A percentile compares a stretch with the other conserved stretches of the same genome.
Evolutionary conservation across 164 flowering plant genomes (phyloP).

Genomic region (Magnolia officinalis): DNA sequence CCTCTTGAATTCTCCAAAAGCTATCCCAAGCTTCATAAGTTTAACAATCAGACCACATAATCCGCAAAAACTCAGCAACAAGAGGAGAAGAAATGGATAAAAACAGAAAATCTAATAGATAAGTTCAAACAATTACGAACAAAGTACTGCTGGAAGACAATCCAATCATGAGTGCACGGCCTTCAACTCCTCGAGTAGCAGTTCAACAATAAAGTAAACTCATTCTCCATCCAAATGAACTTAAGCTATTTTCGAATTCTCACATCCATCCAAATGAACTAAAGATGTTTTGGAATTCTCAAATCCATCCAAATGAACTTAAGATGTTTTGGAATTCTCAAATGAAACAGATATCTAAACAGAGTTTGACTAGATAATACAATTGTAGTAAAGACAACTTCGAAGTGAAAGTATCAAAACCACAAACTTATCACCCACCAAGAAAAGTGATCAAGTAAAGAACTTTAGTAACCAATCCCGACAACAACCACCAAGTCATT

Average conservation of each 20-base stretch:
- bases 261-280: neutral
- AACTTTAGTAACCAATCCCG: too few relatives aligned
- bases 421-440: too few relatives aligned
- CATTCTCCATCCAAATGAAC: neutral
- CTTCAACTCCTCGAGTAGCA: too few relatives aligned
- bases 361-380: slow-evolving; percentile 4
- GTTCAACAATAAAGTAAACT: neutral
- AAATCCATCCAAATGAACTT: neutral
- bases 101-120: too few relatives aligned
- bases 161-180: neutral
- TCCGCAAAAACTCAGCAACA: neutral
- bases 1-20: neutral
- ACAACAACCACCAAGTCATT: too few relatives aligned
- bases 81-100: neutral
- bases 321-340: neutral
- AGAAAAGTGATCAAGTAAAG: too few relatives aligned
- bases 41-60: neutral
- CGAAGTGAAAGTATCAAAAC: too few relatives aligned
- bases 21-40: neutral
- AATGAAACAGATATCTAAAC: neutral
- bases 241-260: too few relatives aligned
- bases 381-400: too few relatives aligned
- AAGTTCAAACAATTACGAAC: neutral
- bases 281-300: neutral
- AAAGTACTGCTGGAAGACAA: neutral